These are phyloP conservation scores for Aspergillus caelatus DNA, from an alignment of 2,329 filamentous ascomycete genomes.

Conservation along the genomic window DNA sequence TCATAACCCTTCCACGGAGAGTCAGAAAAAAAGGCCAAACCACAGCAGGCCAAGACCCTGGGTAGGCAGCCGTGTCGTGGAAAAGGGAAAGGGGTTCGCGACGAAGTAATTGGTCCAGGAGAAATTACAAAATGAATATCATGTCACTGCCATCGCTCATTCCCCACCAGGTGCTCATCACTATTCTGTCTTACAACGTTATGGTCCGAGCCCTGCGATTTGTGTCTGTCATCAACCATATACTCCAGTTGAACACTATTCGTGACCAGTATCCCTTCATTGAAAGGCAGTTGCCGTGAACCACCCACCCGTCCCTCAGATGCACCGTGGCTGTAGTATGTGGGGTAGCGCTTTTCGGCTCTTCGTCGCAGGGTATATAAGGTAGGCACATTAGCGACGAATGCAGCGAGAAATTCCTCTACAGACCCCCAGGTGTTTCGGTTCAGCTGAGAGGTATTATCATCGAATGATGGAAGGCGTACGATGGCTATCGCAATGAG, in stretches of 20 bases:
- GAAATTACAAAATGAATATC: neutral
- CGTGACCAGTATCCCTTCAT: neutral
- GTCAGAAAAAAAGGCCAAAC: too few species aligned
- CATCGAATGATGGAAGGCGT: conserved; percentile 9
- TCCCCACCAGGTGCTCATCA: neutral
- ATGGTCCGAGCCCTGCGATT: neutral
- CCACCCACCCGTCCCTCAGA: neutral
- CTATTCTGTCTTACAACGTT: neutral
- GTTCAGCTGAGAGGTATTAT: conserved; percentile 3
- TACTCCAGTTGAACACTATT: neutral
- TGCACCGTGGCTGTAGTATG: neutral
- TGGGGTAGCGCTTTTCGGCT: neutral
- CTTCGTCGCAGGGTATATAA: conserved; percentile 14
- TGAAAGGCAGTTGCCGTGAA: neutral
- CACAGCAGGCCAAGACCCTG: too few species aligned
- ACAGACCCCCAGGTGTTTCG: conserved; percentile 11
- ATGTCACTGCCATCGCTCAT: neutral
- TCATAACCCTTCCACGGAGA: too few species aligned
- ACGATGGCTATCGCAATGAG: conserved; percentile 12
- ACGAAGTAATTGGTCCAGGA: too few species aligned
- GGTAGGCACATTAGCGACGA: conserved; percentile 17
- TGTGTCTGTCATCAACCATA: neutral
- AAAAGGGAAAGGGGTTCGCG: too few species aligned
- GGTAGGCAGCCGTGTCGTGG: too few species aligned
- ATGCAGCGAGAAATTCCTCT: conserved; percentile 11